Evolutionary conservation across 106 monocot species (phyloP), one percentile per base, ranked within the genome.

Genomic region (Dendrobium chrysotoxum): DNA sequence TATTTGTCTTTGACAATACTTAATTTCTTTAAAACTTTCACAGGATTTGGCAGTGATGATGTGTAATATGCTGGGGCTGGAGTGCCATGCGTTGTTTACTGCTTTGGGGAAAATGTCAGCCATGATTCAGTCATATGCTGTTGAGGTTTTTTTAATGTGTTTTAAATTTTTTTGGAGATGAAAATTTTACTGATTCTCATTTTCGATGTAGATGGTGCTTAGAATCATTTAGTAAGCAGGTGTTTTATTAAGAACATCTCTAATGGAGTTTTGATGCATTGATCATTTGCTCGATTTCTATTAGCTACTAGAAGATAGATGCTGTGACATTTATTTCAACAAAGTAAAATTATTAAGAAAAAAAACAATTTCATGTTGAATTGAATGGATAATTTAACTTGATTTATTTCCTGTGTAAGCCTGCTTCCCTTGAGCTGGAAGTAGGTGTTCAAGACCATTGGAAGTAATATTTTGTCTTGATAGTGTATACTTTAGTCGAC

Each of bases 21-120:
- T 13, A 70, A 31, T 70, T 70, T 70, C 70, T 35, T 35, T 70
- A 70, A 16, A 70, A 4, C 35, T 70, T 70, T 31, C 35, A 25
- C 70, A 70, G 70, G 70, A 15, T 35, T 4, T 35, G 11, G 35
- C 31, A 31, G 13, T 70, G 70, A 70, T 70, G 70, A 70, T 16
- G 35, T 70, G 70, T 70, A 35, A 70, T 70, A 16, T 70, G 70
- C 70, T 70, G 31, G 28, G 31, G 28, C 16, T 17, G 70, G 70
- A 70, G 70, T 28, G 15, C 31, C 25, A 8, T 70, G 1, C 26
- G 1, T 65, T 65, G 64, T 65, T 23, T 65, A 12, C 64, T 65
- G n/a, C 31, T 70, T 70, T 70, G 12, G 4, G 35, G 70, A 31
- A 70, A 70, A 70, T 61, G 61, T 70, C 70, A 70, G 70, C 70